Conservation (phyloP, 1,139 yeast species). For the Suhomyces bolitotheri region DNA sequence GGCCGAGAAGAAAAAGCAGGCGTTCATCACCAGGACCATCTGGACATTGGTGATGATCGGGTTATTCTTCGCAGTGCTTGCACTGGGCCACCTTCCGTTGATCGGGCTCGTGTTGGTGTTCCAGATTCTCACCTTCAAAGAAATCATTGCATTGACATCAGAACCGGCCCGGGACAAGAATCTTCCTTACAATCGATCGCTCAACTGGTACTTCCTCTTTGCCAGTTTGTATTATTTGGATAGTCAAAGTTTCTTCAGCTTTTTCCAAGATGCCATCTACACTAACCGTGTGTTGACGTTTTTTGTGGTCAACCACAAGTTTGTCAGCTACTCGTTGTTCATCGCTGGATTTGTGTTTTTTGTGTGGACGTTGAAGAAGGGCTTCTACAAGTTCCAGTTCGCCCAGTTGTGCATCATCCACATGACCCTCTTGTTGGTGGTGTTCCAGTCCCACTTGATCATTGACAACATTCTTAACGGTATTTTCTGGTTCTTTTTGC, state of each 20-base stretch:
- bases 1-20: slow-evolving; percentile 70
- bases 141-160: slow-evolving; percentile 82
- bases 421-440: slow-evolving; percentile 87
- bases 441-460: slow-evolving; percentile 91
- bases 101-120: slow-evolving; percentile 68
- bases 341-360: slow-evolving; percentile 87
- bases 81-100: slow-evolving; percentile 87
- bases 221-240: slow-evolving; percentile 87
- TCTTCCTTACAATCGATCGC: slow-evolving; percentile 77
- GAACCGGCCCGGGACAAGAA: slow-evolving; percentile 84
- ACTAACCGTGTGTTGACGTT: slow-evolving; percentile 44
- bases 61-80: slow-evolving; percentile 67
- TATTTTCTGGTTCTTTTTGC: slow-evolving; percentile 90
- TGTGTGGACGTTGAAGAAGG: slow-evolving; percentile 86
- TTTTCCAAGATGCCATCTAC: slow-evolving; percentile 46
- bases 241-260: slow-evolving; percentile 77
- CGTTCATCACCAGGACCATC: slow-evolving; percentile 83
- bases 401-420: slow-evolving; percentile 93
- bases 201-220: slow-evolving; percentile 85
- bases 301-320: slow-evolving; percentile 70
- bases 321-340: slow-evolving; percentile 80
- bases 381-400: slow-evolving; percentile 87
- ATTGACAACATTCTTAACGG: slow-evolving; percentile 89
- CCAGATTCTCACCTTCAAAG: slow-evolving; percentile 85
- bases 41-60: slow-evolving; percentile 94